Conservation (phyloP, 352 stramenopile genomes). For the Phytophthora hibernalis region DNA sequence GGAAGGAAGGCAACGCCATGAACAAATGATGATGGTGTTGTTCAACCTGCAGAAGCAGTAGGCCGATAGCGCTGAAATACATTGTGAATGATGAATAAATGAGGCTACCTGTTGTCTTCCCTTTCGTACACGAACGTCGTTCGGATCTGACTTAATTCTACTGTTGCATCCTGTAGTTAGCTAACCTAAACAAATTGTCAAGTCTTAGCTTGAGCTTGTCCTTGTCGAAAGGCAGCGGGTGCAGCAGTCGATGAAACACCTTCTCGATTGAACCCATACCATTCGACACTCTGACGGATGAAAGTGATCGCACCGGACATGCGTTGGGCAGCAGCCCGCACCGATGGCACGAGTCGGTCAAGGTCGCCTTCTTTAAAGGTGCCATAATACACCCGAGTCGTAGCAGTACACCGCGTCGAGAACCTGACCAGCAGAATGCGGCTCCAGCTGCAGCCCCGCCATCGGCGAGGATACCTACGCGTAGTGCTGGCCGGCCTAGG, state of each 20-base stretch:
- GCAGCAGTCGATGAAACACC: not conserved
- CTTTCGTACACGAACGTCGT: not conserved
- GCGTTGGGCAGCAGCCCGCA: not conserved
- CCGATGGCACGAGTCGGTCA: not conserved
- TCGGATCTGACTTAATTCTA: not conserved
- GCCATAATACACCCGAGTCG: not conserved
- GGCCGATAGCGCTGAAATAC: not conserved
- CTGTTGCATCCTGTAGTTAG: not conserved
- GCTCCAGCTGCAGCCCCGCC: too few relatives aligned
- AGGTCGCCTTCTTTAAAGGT: not conserved
- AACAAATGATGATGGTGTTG: not conserved
- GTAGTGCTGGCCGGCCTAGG: too few relatives aligned
- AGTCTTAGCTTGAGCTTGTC: not conserved
- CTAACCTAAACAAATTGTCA: not conserved
- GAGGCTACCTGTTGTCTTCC: not conserved
- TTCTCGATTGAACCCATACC: not conserved
- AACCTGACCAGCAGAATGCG: too few relatives aligned
- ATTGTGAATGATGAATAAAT: too few relatives aligned
- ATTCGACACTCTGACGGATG: not conserved
- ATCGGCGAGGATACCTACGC: too few relatives aligned
- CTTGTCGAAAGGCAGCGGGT: not conserved
- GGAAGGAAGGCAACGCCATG: not conserved
- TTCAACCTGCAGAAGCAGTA: not conserved
- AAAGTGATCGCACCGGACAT: not conserved
- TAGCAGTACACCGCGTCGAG: too few relatives aligned